phyloP scores from a whole-genome alignment of 352 stramenopile genomes.

The Thraustochytrium sp. region DNA sequence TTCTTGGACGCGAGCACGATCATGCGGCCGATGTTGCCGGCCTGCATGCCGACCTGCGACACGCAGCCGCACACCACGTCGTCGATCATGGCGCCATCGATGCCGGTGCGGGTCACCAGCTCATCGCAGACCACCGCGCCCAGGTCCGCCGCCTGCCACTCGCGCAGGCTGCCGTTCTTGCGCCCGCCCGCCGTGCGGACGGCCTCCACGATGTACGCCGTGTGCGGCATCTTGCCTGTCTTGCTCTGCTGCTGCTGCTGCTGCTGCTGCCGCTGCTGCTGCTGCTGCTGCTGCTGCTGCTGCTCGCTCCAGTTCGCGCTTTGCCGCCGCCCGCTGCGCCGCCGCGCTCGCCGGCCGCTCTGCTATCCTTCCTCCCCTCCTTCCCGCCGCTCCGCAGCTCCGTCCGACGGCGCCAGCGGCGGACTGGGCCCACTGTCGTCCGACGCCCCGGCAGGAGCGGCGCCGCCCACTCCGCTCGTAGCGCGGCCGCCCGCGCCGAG shows the following conservation, averaged over 20 bases:
- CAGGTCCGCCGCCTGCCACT: conserved; percentile 44
- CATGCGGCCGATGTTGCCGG: conserved; percentile 48
- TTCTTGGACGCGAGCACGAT: conserved; percentile 47
- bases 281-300: not conserved
- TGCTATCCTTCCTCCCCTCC: not conserved
- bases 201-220: conserved; percentile 48
- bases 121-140: conserved; percentile 43
- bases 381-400: not conserved
- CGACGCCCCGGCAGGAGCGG: too few species aligned
- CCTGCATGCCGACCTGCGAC: conserved; percentile 46
- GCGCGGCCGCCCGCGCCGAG: too few species aligned
- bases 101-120: conserved; percentile 43
- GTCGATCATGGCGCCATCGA: conserved; percentile 46
- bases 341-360: not conserved
- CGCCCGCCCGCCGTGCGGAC: conserved; percentile 45
- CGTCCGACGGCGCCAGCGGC: not conserved
- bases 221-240: conserved; percentile 35
- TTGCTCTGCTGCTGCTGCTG: not conserved
- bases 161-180: conserved; percentile 47
- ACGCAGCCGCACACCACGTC: conserved; percentile 51
- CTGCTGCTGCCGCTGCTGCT: not conserved
- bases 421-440: too few species aligned
- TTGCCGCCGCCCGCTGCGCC: too few species aligned
- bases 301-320: not conserved
- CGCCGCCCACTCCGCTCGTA: too few species aligned